A percentile compares a stretch with the other conserved stretches of the same genome.
Evolutionary conservation across 2,329 filamentous ascomycete species (phyloP).

Genomic region (Pseudogymnoascus sp.): DNA sequence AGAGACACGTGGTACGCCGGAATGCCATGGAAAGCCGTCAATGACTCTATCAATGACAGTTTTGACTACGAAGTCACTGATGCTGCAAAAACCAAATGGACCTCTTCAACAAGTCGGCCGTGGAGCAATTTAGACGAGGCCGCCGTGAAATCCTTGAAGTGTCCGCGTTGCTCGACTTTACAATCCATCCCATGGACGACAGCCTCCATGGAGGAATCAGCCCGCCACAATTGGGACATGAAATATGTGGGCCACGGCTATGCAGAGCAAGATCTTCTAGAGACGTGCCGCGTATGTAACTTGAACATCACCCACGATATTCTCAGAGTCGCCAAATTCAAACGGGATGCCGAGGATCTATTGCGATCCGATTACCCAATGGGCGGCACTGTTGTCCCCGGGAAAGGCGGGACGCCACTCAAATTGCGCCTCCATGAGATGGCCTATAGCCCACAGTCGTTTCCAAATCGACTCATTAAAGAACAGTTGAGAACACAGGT

Average conservation of each 20-base stretch:
- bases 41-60: slow-evolving; percentile 47
- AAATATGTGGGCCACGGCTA: slow-evolving; percentile 46
- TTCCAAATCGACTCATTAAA: slow-evolving; percentile 52
- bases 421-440: slow-evolving; percentile 21
- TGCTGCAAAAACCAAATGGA: slow-evolving; percentile 40
- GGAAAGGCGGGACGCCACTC: slow-evolving; percentile 43
- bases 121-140: slow-evolving; percentile 55
- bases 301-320: slow-evolving; percentile 46
- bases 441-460: slow-evolving; percentile 32
- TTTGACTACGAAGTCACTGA: slow-evolving; percentile 48
- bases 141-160: slow-evolving; percentile 41
- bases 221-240: slow-evolving; percentile 26
- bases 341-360: slow-evolving; percentile 44
- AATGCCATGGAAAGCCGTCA: slow-evolving; percentile 58
- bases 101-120: slow-evolving; percentile 36
- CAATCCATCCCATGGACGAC: slow-evolving; percentile 54
- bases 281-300: slow-evolving; percentile 44
- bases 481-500: slow-evolving; percentile 37
- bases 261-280: slow-evolving; percentile 48
- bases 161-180: slow-evolving; percentile 43
- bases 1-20: slow-evolving; percentile 51
- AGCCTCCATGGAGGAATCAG: slow-evolving; percentile 31
- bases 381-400: slow-evolving; percentile 58
- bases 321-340: slow-evolving; percentile 56
- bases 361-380: slow-evolving; percentile 44